These are phyloP conservation scores for Colletotrichum godetiae DNA, from an alignment of 2,329 filamentous ascomycete species.

Conservation along the genomic window DNA sequence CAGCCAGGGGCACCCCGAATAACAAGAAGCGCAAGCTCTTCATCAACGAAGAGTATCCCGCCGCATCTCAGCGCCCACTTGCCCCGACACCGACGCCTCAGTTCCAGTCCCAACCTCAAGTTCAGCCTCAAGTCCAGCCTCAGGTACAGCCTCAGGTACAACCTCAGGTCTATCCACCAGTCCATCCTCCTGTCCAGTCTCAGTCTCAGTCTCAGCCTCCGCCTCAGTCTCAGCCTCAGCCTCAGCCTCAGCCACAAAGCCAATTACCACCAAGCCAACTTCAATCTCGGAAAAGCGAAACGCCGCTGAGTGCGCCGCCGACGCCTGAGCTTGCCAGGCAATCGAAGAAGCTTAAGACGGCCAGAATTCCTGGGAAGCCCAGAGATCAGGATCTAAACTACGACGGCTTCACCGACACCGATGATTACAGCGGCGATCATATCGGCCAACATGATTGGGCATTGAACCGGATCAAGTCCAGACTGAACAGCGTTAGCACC, in stretches of 20 bases:
- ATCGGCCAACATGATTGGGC: constrained; percentile 62
- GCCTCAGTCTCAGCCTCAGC: background rate
- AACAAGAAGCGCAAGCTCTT: constrained; percentile 47
- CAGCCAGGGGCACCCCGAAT: constrained; percentile 39
- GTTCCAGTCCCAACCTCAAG: background rate
- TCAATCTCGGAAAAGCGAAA: background rate
- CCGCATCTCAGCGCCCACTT: constrained; percentile 9
- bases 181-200: background rate
- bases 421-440: constrained; percentile 59
- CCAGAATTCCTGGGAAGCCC: background rate
- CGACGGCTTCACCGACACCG: constrained; percentile 62
- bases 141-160: background rate
- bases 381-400: constrained; percentile 53
- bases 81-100: constrained; percentile 12
- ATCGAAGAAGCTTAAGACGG: constrained; percentile 20
- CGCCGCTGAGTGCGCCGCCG: constrained; percentile 6
- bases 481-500: constrained; percentile 56
- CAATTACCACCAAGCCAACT: background rate
- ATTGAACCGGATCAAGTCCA: constrained; percentile 63
- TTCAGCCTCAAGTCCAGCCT: background rate
- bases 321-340: constrained; percentile 20
- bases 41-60: constrained; percentile 18
- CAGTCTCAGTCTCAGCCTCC: background rate
- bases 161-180: background rate
- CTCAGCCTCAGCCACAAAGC: background rate